Base-by-base conservation (phyloP, 768 basidiomycete species). In the Xerocomus potaroensis region DNA sequence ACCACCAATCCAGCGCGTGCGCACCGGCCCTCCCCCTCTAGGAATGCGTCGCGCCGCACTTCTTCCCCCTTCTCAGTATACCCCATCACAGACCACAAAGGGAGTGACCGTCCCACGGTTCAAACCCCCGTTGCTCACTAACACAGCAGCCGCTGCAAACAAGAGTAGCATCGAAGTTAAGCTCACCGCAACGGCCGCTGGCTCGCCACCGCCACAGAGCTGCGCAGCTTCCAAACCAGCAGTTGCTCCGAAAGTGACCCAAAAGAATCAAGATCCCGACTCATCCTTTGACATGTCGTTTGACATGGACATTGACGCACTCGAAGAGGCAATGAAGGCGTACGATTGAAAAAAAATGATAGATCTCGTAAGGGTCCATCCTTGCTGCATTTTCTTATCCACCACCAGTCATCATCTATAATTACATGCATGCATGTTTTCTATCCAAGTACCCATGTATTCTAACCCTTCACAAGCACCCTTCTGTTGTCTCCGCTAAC, bases 221-320 rank as follows among this genome's bases (percentile, higher is more conserved):
- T n/a, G 37, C n/a, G 18, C 9, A 19, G 10, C 14, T 26, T 15
- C 39, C 19, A 46, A 41, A 31, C n/a, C 4, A 2, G 10, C 29
- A 6, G 38, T 26, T 22, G 31, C 32, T 16, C 32, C 45, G 19
- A 41, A 24, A 4, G 21, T 27, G 12, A 30, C 5, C 35, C 55
- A 34, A 32, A 15, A 23, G 16, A 15, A 2, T 19, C 43, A 47
- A 34, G 62, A 64, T 18, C 41, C 59, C 4, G 65, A 67, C 26
- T 65, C 65, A 19, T 65, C 64, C 0, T 65, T 65, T 30, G 64
- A 67, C 29, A 30, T 65, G 14, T 65, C 64, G 10, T 67, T 65
- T 43, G 63, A 55, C 22, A 10, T 65, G 51, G 64, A 65, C 30
- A 45, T 41, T 2, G 64, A 65, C 22, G 54, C 50, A 1, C 43